A percentile compares a stretch with the other conserved stretches of the same genome.
phyloP scores from a whole-genome alignment of 495 filamentous ascomycete species.

The Penicillium bialowiezense region DNA sequence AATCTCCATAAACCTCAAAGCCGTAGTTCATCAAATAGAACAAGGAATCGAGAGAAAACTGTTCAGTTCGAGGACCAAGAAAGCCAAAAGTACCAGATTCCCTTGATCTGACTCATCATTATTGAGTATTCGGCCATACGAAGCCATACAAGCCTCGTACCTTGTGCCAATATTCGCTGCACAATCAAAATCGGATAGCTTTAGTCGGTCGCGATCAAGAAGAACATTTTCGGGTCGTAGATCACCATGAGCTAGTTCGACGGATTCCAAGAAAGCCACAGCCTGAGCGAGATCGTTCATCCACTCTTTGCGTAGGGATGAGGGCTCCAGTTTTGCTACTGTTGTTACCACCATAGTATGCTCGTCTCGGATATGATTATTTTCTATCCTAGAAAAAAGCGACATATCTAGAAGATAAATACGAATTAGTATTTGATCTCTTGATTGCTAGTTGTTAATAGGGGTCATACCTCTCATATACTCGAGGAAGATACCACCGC shows the following conservation, averaged over 20 bases:
- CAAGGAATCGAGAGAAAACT: conserved; percentile 37
- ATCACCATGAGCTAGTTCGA: conserved; percentile 34
- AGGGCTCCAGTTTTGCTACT: conserved; percentile 32
- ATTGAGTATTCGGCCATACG: conserved; percentile 29
- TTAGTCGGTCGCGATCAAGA: conserved; percentile 23
- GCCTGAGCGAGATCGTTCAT: conserved; percentile 38
- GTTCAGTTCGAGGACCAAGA: conserved; percentile 34
- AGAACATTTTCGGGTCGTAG: conserved; percentile 32
- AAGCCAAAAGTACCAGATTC: conserved; percentile 24
- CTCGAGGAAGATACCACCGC: too few relatives aligned
- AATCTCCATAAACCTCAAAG: conserved; percentile 35
- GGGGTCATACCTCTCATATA: too few relatives aligned
- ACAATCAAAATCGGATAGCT: conserved; percentile 28
- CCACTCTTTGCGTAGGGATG: conserved; percentile 29
- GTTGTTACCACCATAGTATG: conserved; percentile 22
- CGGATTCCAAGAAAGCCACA: conserved; percentile 37
- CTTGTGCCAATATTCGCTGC: conserved; percentile 25
- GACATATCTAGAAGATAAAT: too few relatives aligned
- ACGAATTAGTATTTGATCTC: too few relatives aligned
- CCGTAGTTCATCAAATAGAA: conserved; percentile 39
- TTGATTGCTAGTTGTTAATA: too few relatives aligned
- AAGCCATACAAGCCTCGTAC: conserved; percentile 25
- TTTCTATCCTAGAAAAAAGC: conserved; percentile 8
- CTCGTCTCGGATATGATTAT: conserved; percentile 7
- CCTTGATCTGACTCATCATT: conserved; percentile 20